phyloP scores from a whole-genome alignment of 148 eudicot species.

The Beta vulgaris region DNA sequence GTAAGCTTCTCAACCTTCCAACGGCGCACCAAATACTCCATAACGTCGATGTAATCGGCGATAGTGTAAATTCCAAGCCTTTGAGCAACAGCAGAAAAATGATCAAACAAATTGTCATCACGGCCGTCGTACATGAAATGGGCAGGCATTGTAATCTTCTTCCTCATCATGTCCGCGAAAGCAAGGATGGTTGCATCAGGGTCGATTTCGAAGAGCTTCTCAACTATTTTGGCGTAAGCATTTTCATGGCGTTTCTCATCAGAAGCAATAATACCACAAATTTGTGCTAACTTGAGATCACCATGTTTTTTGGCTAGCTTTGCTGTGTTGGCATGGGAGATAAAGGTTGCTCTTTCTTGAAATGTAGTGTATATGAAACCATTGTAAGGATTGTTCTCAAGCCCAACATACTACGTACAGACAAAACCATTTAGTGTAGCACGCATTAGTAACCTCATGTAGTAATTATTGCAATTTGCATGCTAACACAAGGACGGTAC shows the following conservation, averaged over 20 bases:
- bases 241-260: constrained; percentile 67
- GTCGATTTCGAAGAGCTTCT: constrained; percentile 60
- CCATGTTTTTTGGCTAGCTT: constrained; percentile 54
- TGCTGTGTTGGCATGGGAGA: constrained; percentile 23
- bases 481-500: no score
- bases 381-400: background rate
- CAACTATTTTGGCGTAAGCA: constrained; percentile 57
- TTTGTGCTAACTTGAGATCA: constrained; percentile 51
- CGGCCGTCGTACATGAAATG: constrained; percentile 65
- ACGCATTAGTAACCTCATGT: no score
- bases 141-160: constrained; percentile 62
- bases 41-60: constrained; percentile 49
- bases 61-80: constrained; percentile 57
- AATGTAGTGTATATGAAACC: background rate
- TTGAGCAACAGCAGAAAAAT: constrained; percentile 62
- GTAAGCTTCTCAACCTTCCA: constrained; percentile 39
- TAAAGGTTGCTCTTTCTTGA: constrained; percentile 1
- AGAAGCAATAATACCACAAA: constrained; percentile 64
- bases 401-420: no score
- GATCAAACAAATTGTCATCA: constrained; percentile 49
- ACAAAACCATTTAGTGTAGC: no score
- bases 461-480: no score
- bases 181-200: constrained; percentile 53
- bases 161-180: constrained; percentile 67
- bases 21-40: constrained; percentile 46